Evolutionary conservation across 2,329 filamentous ascomycete species (phyloP).

Genomic region (Aspergillus ochraceus): DNA sequence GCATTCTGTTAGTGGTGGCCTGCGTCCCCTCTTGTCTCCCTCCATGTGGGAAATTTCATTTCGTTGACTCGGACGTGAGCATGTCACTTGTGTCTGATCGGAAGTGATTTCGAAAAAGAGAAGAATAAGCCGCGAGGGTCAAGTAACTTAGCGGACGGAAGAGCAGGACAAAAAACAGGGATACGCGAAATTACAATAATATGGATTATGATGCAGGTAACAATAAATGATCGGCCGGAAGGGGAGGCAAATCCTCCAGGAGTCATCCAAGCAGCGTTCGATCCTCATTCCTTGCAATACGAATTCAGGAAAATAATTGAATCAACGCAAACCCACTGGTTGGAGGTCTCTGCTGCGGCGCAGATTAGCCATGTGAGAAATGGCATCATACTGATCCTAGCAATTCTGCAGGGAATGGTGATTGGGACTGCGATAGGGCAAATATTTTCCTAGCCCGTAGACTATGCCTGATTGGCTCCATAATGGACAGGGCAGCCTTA

Average conservation of each 20-base stretch:
- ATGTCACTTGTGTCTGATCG: no score
- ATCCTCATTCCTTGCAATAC: neutral
- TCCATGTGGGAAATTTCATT: neutral
- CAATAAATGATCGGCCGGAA: neutral
- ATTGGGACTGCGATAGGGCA: neutral
- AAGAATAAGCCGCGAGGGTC: neutral
- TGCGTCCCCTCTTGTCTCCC: neutral
- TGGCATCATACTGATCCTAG: neutral
- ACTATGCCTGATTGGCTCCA: neutral
- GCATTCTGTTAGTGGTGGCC: neutral
- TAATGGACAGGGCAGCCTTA: neutral
- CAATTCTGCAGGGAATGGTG: neutral
- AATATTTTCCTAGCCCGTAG: neutral
- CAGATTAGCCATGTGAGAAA: conserved; percentile 1
- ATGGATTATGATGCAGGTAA: neutral
- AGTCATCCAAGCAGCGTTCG: neutral
- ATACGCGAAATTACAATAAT: no score
- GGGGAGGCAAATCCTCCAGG: neutral
- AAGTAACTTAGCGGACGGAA: no score
- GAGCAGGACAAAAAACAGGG: no score
- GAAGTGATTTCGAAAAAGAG: no score
- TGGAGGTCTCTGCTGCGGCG: neutral
- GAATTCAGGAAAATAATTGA: neutral
- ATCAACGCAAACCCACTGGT: neutral
- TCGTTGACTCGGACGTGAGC: neutral